Conservation (phyloP, 768 basidiomycete genomes). For the Naganishia randhawae region DNA sequence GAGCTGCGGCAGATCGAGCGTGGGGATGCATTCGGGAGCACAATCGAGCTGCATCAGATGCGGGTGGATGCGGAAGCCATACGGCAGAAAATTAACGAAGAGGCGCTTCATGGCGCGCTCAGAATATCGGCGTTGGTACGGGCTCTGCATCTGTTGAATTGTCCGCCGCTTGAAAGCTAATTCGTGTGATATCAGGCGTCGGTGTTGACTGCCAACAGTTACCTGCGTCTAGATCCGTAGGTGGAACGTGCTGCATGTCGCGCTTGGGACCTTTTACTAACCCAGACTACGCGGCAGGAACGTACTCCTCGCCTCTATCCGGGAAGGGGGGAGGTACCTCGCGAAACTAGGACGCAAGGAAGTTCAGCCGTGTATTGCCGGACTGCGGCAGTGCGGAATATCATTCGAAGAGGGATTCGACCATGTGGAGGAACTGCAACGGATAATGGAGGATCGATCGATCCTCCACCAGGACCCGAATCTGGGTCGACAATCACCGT, state of each 20-base stretch:
- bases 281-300: slow-evolving; percentile 58
- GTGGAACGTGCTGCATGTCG: slow-evolving; percentile 15
- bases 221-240: slow-evolving; percentile 56
- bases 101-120: slow-evolving; percentile 77
- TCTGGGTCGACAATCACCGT: neutral
- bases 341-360: slow-evolving; percentile 79
- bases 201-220: slow-evolving; percentile 80
- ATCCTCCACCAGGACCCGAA: neutral
- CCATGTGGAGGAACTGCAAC: slow-evolving; percentile 65
- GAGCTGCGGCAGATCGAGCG: slow-evolving; percentile 59
- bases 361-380: slow-evolving; percentile 75
- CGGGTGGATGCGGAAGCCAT: slow-evolving; percentile 56
- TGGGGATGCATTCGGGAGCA: slow-evolving; percentile 49
- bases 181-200: neutral
- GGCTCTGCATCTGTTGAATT: slow-evolving; percentile 1
- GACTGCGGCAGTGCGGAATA: slow-evolving; percentile 75
- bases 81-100: slow-evolving; percentile 52
- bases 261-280: neutral
- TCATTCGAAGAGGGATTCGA: slow-evolving; percentile 70
- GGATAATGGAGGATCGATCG: neutral
- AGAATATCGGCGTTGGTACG: slow-evolving; percentile 79
- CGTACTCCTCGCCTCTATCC: slow-evolving; percentile 81
- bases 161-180: slow-evolving; percentile 57
- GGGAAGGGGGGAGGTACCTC: slow-evolving; percentile 75
- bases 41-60: slow-evolving; percentile 57